Conservation (phyloP, 75 land plant genomes). For the Selaginella tamariscina region DNA sequence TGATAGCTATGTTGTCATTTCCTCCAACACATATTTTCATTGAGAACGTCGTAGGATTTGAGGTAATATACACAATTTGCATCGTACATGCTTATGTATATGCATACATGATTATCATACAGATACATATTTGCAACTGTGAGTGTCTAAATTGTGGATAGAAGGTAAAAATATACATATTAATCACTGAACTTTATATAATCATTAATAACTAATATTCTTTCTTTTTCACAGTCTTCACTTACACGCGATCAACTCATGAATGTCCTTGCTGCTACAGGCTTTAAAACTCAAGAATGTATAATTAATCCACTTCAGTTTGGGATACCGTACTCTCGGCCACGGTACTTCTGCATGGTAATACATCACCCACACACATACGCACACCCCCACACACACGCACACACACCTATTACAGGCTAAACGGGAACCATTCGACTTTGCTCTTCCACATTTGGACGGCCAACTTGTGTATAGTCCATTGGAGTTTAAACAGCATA, state of each 20-base stretch:
- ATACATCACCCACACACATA: too few relatives aligned
- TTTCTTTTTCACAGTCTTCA: conserved; percentile 47
- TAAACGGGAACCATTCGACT: conserved; percentile 52
- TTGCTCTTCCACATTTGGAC: conserved; percentile 36
- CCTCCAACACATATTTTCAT: conserved; percentile 68
- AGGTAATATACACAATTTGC: conserved; percentile 33
- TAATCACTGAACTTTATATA: too few relatives aligned
- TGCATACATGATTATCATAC: too few relatives aligned
- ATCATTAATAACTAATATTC: not conserved
- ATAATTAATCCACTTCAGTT: conserved; percentile 85
- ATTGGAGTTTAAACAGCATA: conserved; percentile 26
- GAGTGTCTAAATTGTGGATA: too few relatives aligned
- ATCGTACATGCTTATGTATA: too few relatives aligned
- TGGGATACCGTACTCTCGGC: conserved; percentile 88
- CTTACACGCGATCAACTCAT: conserved; percentile 63
- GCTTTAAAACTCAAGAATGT: conserved; percentile 63
- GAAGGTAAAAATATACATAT: too few relatives aligned
- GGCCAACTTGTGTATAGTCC: conserved; percentile 36
- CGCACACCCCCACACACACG: too few relatives aligned
- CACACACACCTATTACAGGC: conserved; percentile 68
- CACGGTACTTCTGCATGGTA: conserved; percentile 95
- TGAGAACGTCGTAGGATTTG: conserved; percentile 99
- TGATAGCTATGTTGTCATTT: conserved; percentile 31
- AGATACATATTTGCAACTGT: too few relatives aligned
- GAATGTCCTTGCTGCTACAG: conserved; percentile 35